Base-by-base conservation (phyloP, 768 basidiomycete genomes). In the Amanita muscaria region DNA sequence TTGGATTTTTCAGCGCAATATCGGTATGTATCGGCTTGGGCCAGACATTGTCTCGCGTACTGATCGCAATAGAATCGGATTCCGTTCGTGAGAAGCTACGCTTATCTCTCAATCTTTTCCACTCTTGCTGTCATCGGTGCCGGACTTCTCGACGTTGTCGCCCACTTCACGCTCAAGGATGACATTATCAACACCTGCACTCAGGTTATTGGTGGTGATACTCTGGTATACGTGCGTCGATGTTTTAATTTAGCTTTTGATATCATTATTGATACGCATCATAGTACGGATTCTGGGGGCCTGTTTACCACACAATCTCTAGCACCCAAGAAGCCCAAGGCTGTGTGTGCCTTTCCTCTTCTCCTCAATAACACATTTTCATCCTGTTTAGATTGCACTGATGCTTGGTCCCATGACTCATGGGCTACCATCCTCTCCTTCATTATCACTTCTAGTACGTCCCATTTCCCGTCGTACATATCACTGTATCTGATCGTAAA, bases 391-490 rank as follows among this genome's bases (percentile, higher is more conserved):
- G 88, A 74, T 66, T 92, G 89, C 58, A 63, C 63, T 6, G 50
- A 56, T 19, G 64, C 67, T 6, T 91, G 80, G 77, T 66, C 62
- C 50, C 77, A 68, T 30, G 76, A 77, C 48, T 85, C 85, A 1
- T 82, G 79, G 77, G 64, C 72, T 2, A 74, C 83, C 53, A 78
- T 92, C 49, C 51, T 87, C 23, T 69, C 71, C 34, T 68, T 88
- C 30, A 54, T 90, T 30, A 55, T 83, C 21, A 70, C 73, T 19
- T 64, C 74, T 30, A 18, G 88, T 88, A 58, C 51, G 80, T 59
- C 2, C 22, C 31, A 2, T 41, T 19, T 16, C 8, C 19, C 31
- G 14, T 47, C 14, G 35, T n/a, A 33, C 8, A 15, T 25, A n/a
- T n/a, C n/a, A n/a, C 34, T 42, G 41, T 36, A 25, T 11, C 5